A percentile compares a stretch with the other conserved stretches of the same genome.
Conservation (phyloP, 768 basidiomycete species). For the Sporobolomyces pararoseus region DNA sequence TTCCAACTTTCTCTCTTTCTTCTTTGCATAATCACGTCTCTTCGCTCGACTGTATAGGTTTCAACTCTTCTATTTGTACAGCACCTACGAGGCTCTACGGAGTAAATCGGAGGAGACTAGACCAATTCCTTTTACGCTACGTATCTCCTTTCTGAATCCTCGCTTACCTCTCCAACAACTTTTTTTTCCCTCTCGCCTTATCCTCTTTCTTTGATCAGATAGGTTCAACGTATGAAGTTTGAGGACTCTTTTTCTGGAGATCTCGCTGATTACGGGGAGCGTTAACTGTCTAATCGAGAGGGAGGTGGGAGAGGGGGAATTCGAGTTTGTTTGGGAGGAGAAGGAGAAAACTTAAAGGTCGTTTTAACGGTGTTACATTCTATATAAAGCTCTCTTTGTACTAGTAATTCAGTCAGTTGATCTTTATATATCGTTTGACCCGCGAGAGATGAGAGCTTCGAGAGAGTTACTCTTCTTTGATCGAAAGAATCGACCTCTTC, state of each 20-base stretch:
- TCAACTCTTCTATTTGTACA: neutral
- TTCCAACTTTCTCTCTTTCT: neutral
- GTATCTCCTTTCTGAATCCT: conserved; percentile 2
- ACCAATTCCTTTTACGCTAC: neutral
- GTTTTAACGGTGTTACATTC: conserved; percentile 6
- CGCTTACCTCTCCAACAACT: neutral
- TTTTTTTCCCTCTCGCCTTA: neutral
- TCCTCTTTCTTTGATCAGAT: neutral
- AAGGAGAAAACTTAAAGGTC: conserved; percentile 6
- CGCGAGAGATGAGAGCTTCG: no score
- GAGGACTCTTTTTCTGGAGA: conserved; percentile 3
- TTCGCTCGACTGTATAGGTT: conserved; percentile 14
- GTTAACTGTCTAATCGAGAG: neutral
- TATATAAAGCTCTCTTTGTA: no score
- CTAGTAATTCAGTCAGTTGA: no score
- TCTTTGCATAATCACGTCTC: conserved; percentile 22
- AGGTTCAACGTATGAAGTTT: neutral
- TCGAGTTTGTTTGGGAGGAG: no score
- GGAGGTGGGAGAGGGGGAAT: neutral
- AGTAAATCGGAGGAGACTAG: neutral
- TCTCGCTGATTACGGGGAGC: neutral
- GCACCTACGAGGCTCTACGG: conserved; percentile 8
- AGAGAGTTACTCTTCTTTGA: no score
- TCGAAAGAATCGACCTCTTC: neutral
- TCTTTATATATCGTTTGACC: no score